These are phyloP conservation scores for Trypanosoma congolense DNA, from an alignment of 208 protist genomes.

Conservation along the genomic window DNA sequence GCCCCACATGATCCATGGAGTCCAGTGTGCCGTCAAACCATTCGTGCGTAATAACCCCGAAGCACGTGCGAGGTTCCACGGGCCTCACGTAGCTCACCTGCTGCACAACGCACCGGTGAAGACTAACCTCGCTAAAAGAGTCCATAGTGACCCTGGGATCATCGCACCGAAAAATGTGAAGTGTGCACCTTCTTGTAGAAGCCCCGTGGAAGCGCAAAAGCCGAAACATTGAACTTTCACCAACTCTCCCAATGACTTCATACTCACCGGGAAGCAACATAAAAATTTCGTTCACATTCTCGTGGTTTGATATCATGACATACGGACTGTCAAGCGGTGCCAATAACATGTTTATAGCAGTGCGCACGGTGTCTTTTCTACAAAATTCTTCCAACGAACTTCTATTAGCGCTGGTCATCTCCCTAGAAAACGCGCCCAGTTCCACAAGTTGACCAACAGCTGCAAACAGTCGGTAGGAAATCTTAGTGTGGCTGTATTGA, in stretches of 20 bases:
- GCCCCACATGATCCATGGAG: conserved; percentile 8
- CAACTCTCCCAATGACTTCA: conserved; percentile 54
- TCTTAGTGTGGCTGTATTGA: conserved; percentile 39
- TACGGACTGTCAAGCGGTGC: conserved; percentile 6
- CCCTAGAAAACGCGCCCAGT: conserved; percentile 52
- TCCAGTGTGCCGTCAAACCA: conserved; percentile 75
- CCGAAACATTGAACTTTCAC: conserved; percentile 45
- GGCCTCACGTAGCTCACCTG: conserved; percentile 51
- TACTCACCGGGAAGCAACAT: conserved; percentile 49
- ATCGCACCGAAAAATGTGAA: conserved; percentile 53
- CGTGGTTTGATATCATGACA: conserved; percentile 8
- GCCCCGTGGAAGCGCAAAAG: conserved; percentile 50
- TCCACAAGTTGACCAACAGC: conserved; percentile 51
- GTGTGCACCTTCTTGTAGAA: conserved; percentile 47
- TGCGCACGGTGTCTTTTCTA: conserved; percentile 8
- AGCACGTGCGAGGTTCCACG: conserved; percentile 23
- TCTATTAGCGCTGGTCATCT: conserved; percentile 19
- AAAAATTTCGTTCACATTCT: conserved; percentile 10
- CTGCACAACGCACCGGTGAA: conserved; percentile 56
- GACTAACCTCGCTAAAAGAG: conserved; percentile 35
- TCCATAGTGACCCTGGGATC: conserved; percentile 25
- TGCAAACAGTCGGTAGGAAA: conserved; percentile 59
- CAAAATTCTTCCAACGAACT: conserved; percentile 31
- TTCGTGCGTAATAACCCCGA: conserved; percentile 60
- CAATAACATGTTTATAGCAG: conserved; percentile 15